Percentiles rank a stretch among this genome's conserved stretches.
Evolutionary conservation across 805 yeast species (phyloP).

Genomic region (Trichomonascus vanleenenianus): DNA sequence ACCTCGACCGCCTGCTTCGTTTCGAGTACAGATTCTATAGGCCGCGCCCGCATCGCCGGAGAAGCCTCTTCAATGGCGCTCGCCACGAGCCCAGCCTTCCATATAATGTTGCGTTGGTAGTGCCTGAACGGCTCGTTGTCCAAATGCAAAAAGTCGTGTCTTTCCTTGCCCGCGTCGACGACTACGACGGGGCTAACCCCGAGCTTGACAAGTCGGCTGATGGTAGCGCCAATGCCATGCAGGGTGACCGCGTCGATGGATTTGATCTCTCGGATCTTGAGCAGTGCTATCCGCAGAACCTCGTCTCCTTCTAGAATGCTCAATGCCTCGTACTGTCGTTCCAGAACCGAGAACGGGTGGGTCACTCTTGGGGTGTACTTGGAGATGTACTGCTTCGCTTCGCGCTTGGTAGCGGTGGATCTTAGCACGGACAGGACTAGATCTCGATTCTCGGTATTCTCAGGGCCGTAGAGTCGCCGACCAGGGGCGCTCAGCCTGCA

Average conservation of each 20-base stretch:
- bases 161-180: slow-evolving; percentile 35
- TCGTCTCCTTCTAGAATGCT: neutral
- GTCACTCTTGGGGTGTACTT: slow-evolving; percentile 46
- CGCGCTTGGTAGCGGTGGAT: slow-evolving; percentile 90
- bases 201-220: slow-evolving; percentile 45
- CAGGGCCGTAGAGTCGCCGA: too few species aligned
- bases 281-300: slow-evolving; percentile 43
- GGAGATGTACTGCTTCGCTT: slow-evolving; percentile 70
- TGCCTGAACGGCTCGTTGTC: slow-evolving; percentile 19
- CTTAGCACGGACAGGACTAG: slow-evolving; percentile 76
- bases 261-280: slow-evolving; percentile 39
- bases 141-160: slow-evolving; percentile 17
- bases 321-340: neutral
- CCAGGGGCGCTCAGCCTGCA: too few species aligned
- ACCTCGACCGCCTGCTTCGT: slow-evolving; percentile 16
- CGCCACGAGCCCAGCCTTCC: slow-evolving; percentile 15
- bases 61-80: slow-evolving; percentile 15
- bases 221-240: slow-evolving; percentile 43
- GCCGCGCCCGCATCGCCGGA: slow-evolving; percentile 18
- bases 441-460: slow-evolving; percentile 30
- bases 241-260: slow-evolving; percentile 18
- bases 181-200: slow-evolving; percentile 74
- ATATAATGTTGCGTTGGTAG: slow-evolving; percentile 20
- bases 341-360: neutral
- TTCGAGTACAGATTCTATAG: slow-evolving; percentile 35